These are phyloP conservation scores for Krasilnikovozyma curviuscula DNA, from an alignment of 768 basidiomycete species.

Conservation along the genomic window DNA sequence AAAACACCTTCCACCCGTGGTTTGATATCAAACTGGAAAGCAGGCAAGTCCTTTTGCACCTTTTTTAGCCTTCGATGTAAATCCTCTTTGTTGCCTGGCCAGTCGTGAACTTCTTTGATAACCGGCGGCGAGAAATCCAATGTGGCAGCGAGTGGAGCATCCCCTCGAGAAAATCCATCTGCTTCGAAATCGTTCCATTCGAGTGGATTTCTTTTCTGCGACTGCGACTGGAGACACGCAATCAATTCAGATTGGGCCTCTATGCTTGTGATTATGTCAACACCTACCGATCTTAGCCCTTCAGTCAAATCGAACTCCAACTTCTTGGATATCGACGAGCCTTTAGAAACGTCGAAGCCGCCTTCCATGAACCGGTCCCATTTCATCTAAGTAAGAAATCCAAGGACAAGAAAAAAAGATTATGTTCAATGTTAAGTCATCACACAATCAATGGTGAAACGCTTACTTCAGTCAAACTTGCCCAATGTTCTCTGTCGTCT, in stretches of 20 bases:
- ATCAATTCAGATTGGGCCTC: conserved; percentile 19
- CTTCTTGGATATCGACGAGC: conserved; percentile 39
- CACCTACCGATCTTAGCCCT: conserved; percentile 54
- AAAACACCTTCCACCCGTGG: conserved; percentile 16
- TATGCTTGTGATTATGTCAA: no score
- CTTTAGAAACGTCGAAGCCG: conserved; percentile 43
- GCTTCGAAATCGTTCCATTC: conserved; percentile 79
- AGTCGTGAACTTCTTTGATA: conserved; percentile 41
- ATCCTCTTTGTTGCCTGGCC: conserved; percentile 59
- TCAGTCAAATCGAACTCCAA: conserved; percentile 87
- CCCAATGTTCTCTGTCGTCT: conserved; percentile 38
- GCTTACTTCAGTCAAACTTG: conserved; percentile 61
- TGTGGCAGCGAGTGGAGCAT: conserved; percentile 55
- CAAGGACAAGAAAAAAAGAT: no score
- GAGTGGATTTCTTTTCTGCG: conserved; percentile 60
- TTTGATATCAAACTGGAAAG: conserved; percentile 77
- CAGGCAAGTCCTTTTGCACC: conserved; percentile 53
- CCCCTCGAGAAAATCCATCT: conserved; percentile 60
- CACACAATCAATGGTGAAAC: no score
- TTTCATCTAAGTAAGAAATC: no score
- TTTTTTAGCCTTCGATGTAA: conserved; percentile 65
- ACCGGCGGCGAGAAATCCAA: conserved; percentile 54
- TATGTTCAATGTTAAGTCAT: no score
- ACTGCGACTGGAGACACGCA: conserved; percentile 9
- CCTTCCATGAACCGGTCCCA: conserved; percentile 81